These are phyloP conservation scores for Dothideomycetes sp. DNA, from an alignment of 2,329 filamentous ascomycete genomes.

Conservation along the genomic window DNA sequence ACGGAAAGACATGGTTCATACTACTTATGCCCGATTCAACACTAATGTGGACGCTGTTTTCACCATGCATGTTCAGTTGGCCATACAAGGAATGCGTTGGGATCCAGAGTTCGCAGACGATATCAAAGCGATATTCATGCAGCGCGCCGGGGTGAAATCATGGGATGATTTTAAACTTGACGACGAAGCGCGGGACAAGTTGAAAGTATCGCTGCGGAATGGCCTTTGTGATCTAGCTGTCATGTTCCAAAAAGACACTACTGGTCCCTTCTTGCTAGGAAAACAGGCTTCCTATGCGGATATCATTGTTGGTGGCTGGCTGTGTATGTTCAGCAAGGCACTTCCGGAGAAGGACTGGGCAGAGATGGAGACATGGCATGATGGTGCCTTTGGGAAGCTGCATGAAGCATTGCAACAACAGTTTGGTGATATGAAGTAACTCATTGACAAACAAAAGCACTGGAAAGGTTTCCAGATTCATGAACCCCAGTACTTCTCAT, in stretches of 20 bases:
- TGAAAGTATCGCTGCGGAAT: neutral
- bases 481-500: no score
- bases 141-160: conserved; percentile 1
- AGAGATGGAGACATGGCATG: conserved; percentile 40
- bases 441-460: no score
- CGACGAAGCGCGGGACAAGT: conserved; percentile 5
- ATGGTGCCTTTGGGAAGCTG: conserved; percentile 42
- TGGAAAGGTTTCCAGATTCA: no score
- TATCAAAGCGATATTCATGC: conserved; percentile 2
- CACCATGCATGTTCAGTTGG: conserved; percentile 33
- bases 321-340: conserved; percentile 37
- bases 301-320: conserved; percentile 49
- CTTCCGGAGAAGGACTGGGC: conserved; percentile 42
- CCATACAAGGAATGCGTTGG: conserved; percentile 28
- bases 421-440: neutral
- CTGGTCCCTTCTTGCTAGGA: conserved; percentile 44
- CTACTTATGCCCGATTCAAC: conserved; percentile 37
- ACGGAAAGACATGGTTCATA: conserved; percentile 43
- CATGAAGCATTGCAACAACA: conserved; percentile 32
- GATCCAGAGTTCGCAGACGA: conserved; percentile 15
- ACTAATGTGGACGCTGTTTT: conserved; percentile 41
- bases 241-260: conserved; percentile 15
- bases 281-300: conserved; percentile 43
- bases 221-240: neutral
- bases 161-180: neutral